A percentile compares a stretch with the other conserved stretches of the same genome.
These are phyloP conservation scores for Epichloe festucae DNA, from an alignment of 2,329 filamentous ascomycete species.

Conservation along the genomic window DNA sequence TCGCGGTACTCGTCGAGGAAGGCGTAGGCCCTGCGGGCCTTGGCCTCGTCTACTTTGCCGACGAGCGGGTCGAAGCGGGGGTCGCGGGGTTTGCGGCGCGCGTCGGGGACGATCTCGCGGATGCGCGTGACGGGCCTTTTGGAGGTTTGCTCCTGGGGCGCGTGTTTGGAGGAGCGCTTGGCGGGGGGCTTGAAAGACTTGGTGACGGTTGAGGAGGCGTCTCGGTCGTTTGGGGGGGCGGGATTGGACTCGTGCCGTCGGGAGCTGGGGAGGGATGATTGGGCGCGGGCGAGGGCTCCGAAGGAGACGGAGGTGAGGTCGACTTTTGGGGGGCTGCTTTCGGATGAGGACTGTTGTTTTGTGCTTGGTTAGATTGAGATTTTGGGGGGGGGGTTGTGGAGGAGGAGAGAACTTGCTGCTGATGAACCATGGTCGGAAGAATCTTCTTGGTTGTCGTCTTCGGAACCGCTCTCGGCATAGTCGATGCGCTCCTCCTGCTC, in stretches of 20 bases:
- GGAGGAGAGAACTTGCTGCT: conserved; percentile 12
- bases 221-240: conserved; percentile 4
- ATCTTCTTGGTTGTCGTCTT: conserved; percentile 20
- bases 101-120: conserved; percentile 53
- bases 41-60: conserved; percentile 39
- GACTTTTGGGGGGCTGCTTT: conserved; percentile 17
- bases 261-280: conserved; percentile 46
- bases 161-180: conserved; percentile 63
- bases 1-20: conserved; percentile 82
- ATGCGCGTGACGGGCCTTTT: conserved; percentile 73
- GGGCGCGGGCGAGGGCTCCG: conserved; percentile 77
- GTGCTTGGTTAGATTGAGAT: not conserved
- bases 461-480: conserved; percentile 14
- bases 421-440: conserved; percentile 14
- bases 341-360: not conserved
- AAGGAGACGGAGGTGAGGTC: conserved; percentile 60
- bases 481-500: conserved; percentile 15
- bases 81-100: conserved; percentile 55
- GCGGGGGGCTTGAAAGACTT: conserved; percentile 1
- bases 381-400: conserved; percentile 14
- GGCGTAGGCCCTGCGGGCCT: conserved; percentile 60
- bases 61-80: conserved; percentile 67
- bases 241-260: conserved; percentile 14
- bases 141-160: conserved; percentile 69
- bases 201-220: not conserved